Conservation (phyloP, 106 monocot genomes). For the Acorus calamus region DNA sequence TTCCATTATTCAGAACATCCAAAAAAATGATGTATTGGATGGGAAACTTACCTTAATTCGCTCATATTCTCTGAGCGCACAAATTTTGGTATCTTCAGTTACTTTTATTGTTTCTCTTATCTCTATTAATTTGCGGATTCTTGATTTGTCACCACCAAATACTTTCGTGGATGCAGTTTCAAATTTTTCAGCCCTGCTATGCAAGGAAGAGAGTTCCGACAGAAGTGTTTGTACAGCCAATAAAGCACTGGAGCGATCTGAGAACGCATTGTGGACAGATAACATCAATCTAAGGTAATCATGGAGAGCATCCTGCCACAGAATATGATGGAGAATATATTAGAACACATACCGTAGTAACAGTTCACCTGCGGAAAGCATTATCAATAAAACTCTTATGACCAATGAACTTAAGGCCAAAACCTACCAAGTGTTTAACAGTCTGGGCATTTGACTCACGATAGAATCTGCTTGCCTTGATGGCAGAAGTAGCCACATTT, state of each 20-base stretch:
- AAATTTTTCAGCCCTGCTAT: conserved; percentile 14
- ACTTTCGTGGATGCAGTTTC: conserved; percentile 17
- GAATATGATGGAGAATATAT: too few relatives aligned
- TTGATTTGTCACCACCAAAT: conserved; percentile 21
- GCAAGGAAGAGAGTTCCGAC: conserved; percentile 6
- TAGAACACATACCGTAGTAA: too few relatives aligned
- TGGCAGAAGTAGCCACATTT: conserved; percentile 74
- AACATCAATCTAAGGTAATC: conserved; percentile 16
- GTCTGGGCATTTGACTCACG: conserved; percentile 79
- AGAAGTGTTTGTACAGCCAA: conserved; percentile 21
- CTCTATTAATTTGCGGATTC: conserved; percentile 11
- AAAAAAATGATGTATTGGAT: background rate
- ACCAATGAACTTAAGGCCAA: too few relatives aligned
- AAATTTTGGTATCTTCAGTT: conserved; percentile 12
- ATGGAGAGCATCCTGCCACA: background rate
- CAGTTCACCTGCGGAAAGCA: too few relatives aligned
- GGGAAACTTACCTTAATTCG: conserved; percentile 8
- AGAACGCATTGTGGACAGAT: conserved; percentile 13
- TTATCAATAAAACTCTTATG: too few relatives aligned
- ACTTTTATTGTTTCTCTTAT: conserved; percentile 11
- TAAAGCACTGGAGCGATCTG: conserved; percentile 13
- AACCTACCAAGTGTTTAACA: conserved; percentile 77
- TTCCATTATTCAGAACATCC: too few relatives aligned
- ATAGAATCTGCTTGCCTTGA: conserved; percentile 81
- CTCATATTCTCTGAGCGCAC: conserved; percentile 14